These are phyloP conservation scores for Pseudohyphozyma bogoriensis DNA, from an alignment of 768 basidiomycete genomes.

Conservation along the genomic window DNA sequence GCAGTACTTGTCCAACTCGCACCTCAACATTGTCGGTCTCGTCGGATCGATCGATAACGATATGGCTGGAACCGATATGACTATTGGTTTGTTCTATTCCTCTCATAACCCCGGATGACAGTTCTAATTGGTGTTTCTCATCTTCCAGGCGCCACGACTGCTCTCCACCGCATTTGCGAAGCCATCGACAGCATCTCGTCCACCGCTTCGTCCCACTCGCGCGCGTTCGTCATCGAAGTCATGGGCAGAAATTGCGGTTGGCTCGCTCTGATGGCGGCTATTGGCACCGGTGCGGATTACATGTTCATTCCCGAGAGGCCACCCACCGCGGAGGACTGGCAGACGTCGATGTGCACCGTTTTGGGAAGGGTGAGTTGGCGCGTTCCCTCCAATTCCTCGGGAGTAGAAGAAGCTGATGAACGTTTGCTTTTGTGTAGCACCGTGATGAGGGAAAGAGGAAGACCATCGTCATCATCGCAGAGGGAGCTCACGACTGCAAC, in stretches of 20 bases:
- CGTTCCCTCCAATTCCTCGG: too few species aligned
- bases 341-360: constrained; percentile 77
- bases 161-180: constrained; percentile 92
- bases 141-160: constrained; percentile 58
- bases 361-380: constrained; percentile 57
- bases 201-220: constrained; percentile 87
- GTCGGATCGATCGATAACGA: constrained; percentile 99
- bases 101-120: background rate
- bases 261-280: constrained; percentile 85
- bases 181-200: constrained; percentile 97
- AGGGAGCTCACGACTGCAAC: constrained; percentile 80
- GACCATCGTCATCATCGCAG: constrained; percentile 96
- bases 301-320: constrained; percentile 95
- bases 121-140: too few species aligned
- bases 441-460: constrained; percentile 86
- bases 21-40: constrained; percentile 93
- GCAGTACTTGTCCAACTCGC: constrained; percentile 59
- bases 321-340: constrained; percentile 69
- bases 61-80: constrained; percentile 94
- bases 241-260: constrained; percentile 99
- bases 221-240: constrained; percentile 95
- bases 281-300: constrained; percentile 89
- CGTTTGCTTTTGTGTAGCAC: constrained; percentile 49
- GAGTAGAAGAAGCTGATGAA: background rate
- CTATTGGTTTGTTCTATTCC: constrained; percentile 54